Percentiles rank a stretch among this genome's conserved stretches.
Evolutionary conservation across 1,284 basidiomycete genomes (phyloP).

Genomic region (Marasmius fiardii): DNA sequence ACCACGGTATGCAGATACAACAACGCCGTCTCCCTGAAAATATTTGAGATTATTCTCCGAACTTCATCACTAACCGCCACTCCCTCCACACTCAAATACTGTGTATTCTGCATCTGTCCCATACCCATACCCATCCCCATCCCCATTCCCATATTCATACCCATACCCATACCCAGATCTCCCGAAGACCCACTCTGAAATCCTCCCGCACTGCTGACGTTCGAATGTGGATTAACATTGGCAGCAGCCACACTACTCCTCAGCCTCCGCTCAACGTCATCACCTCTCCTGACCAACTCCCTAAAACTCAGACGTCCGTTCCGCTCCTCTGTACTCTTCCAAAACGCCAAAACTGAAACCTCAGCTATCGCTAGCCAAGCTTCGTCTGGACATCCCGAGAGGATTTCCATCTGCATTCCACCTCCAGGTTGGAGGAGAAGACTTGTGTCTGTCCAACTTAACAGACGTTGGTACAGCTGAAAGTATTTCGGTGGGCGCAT

Average conservation of each 20-base stretch:
- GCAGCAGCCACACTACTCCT: slow-evolving; percentile 33
- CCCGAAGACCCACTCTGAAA: too few relatives aligned
- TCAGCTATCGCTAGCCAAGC: slow-evolving; percentile 74
- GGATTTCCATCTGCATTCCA: slow-evolving; percentile 52
- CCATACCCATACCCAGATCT: too few relatives aligned
- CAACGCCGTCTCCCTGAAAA: slow-evolving; percentile 66
- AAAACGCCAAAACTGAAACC: slow-evolving; percentile 67
- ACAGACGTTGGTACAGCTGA: slow-evolving; percentile 58
- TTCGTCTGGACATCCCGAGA: slow-evolving; percentile 74
- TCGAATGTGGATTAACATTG: too few relatives aligned
- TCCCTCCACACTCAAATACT: slow-evolving; percentile 21
- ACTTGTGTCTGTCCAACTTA: slow-evolving; percentile 30
- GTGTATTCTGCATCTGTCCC: slow-evolving; percentile 28
- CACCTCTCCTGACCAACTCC: slow-evolving; percentile 65
- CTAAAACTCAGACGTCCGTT: slow-evolving; percentile 64
- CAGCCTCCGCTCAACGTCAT: slow-evolving; percentile 62
- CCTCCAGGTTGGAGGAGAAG: background rate
- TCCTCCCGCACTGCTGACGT: too few relatives aligned
- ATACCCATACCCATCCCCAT: too few relatives aligned
- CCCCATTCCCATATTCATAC: too few relatives aligned
- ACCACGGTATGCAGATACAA: slow-evolving; percentile 72
- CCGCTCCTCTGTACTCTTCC: slow-evolving; percentile 62
- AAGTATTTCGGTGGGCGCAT: slow-evolving; percentile 64
- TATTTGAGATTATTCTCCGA: slow-evolving; percentile 46
- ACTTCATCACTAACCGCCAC: slow-evolving; percentile 38